Evolutionary conservation across 768 basidiomycete species (phyloP).

Genomic region (Xerocomellus intermedius): DNA sequence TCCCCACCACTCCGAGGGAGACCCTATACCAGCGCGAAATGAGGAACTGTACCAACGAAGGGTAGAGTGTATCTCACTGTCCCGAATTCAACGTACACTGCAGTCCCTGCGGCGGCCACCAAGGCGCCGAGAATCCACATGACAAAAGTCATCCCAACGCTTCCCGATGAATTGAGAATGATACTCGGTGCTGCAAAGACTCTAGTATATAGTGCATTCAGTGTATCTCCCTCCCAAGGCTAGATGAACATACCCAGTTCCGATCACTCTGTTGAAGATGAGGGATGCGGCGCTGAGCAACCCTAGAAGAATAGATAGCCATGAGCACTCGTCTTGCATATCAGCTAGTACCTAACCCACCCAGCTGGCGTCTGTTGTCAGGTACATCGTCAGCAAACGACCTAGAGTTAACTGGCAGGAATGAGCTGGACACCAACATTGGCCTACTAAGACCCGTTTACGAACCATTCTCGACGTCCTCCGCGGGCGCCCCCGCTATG

Average conservation of each 20-base stretch:
- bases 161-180: slow-evolving; percentile 65
- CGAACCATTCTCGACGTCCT: slow-evolving; percentile 17
- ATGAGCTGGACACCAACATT: neutral
- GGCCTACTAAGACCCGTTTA: neutral
- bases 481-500: neutral
- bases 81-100: slow-evolving; percentile 73
- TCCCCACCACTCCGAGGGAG: slow-evolving; percentile 72
- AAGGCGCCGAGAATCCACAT: slow-evolving; percentile 72
- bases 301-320: slow-evolving; percentile 4
- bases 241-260: slow-evolving; percentile 53
- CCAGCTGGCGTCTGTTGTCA: slow-evolving; percentile 47
- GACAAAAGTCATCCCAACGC: slow-evolving; percentile 62
- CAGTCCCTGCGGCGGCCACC: slow-evolving; percentile 64
- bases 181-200: slow-evolving; percentile 72
- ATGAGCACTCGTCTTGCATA: neutral
- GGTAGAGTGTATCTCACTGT: slow-evolving; percentile 43
- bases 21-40: slow-evolving; percentile 39
- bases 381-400: slow-evolving; percentile 45
- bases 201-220: slow-evolving; percentile 34
- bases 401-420: slow-evolving; percentile 1
- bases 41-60: neutral
- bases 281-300: slow-evolving; percentile 55
- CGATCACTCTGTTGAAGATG: slow-evolving; percentile 76
- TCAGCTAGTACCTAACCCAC: slow-evolving; percentile 33
- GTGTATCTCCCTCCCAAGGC: neutral